Evolutionary conservation across 306 rosid genomes (phyloP).

Genomic region (Hippophae rhamnoides): DNA sequence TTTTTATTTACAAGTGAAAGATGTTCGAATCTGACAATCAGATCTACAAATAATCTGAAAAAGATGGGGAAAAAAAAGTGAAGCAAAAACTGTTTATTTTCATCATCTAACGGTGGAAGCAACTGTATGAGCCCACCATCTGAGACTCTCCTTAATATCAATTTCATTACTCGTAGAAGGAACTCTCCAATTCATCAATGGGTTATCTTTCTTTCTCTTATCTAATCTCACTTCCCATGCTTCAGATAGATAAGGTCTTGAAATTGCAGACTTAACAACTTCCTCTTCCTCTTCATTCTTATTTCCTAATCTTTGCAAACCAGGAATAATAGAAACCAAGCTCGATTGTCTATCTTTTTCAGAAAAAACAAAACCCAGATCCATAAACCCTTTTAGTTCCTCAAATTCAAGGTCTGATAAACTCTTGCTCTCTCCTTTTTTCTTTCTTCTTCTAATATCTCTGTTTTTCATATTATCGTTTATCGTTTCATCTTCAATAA

Average conservation of each 20-base stretch:
- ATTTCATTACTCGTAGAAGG: slow-evolving; percentile 42
- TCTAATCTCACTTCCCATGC: slow-evolving; percentile 48
- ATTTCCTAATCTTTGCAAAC: slow-evolving; percentile 65
- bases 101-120: slow-evolving; percentile 66
- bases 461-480: slow-evolving; percentile 13
- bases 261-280: slow-evolving; percentile 20
- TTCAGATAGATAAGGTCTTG: slow-evolving; percentile 89
- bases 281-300: slow-evolving; percentile 21
- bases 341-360: slow-evolving; percentile 66
- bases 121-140: slow-evolving; percentile 76
- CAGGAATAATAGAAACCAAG: slow-evolving; percentile 78
- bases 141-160: slow-evolving; percentile 63
- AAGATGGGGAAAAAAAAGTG: not conserved
- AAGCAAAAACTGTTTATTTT: not conserved
- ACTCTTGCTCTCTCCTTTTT: slow-evolving; percentile 54
- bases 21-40: too few species aligned
- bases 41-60: not conserved
- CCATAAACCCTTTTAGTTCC: slow-evolving; percentile 85
- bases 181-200: slow-evolving; percentile 57
- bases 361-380: slow-evolving; percentile 78
- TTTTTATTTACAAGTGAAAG: too few species aligned
- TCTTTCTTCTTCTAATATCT: slow-evolving; percentile 15
- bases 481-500: slow-evolving; percentile 6
- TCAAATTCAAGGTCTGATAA: slow-evolving; percentile 72
- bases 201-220: slow-evolving; percentile 34